Conservation (phyloP, 2,329 filamentous ascomycete species). For the Colletotrichum tabaci region DNA sequence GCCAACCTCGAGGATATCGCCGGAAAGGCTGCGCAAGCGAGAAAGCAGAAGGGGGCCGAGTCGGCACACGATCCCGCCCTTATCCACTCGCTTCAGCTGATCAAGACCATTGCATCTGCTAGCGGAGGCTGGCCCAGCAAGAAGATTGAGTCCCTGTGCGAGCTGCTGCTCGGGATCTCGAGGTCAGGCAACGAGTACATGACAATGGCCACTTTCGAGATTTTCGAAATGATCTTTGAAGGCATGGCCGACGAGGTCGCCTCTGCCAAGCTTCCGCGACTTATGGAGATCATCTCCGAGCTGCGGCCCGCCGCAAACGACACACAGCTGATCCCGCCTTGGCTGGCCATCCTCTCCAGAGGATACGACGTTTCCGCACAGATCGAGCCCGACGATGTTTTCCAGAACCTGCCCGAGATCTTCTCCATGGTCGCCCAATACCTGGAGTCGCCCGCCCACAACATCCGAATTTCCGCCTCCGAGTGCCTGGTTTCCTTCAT, state of each 20-base stretch:
- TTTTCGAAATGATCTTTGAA: slow-evolving; percentile 97
- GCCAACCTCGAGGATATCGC: slow-evolving; percentile 84
- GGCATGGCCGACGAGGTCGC: slow-evolving; percentile 92
- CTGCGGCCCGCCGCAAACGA: slow-evolving; percentile 93
- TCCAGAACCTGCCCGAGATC: slow-evolving; percentile 88
- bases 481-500: slow-evolving; percentile 96
- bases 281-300: slow-evolving; percentile 93
- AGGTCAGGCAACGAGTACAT: slow-evolving; percentile 94
- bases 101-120: slow-evolving; percentile 89
- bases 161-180: slow-evolving; percentile 89
- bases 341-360: slow-evolving; percentile 95
- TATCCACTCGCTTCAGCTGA: slow-evolving; percentile 92
- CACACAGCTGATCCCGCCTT: slow-evolving; percentile 93
- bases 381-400: slow-evolving; percentile 90
- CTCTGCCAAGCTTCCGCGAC: slow-evolving; percentile 88
- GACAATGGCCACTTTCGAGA: slow-evolving; percentile 96
- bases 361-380: slow-evolving; percentile 95
- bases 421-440: slow-evolving; percentile 87
- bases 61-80: slow-evolving; percentile 83
- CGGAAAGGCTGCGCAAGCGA: slow-evolving; percentile 71
- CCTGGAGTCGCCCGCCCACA: slow-evolving; percentile 88
- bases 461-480: slow-evolving; percentile 93
- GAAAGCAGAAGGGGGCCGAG: slow-evolving; percentile 73
- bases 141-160: slow-evolving; percentile 93
- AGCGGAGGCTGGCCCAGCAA: slow-evolving; percentile 96